A percentile compares a stretch with the other conserved stretches of the same genome.
These are phyloP conservation scores for Fusarium oxysporum DNA, from an alignment of 2,329 filamentous ascomycete species.

Conservation along the genomic window DNA sequence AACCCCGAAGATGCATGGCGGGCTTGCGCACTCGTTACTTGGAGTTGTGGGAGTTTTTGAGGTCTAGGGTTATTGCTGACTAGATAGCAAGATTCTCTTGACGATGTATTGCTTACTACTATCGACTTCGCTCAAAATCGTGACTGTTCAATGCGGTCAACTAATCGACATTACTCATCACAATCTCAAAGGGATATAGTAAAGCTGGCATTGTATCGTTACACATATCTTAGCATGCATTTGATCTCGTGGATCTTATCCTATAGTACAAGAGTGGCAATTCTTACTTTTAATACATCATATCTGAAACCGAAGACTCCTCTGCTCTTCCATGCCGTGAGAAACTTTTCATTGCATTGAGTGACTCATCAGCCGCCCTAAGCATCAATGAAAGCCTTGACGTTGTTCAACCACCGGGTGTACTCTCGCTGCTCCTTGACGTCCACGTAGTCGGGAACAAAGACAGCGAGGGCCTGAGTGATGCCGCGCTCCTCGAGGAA, in stretches of 20 bases:
- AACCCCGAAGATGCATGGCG: slow-evolving; percentile 40
- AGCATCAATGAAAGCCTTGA: slow-evolving; percentile 86
- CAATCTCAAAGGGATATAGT: neutral
- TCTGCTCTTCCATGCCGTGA: slow-evolving; percentile 22
- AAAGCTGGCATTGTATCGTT: slow-evolving; percentile 39
- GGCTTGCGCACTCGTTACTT: slow-evolving; percentile 45
- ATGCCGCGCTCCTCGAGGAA: slow-evolving; percentile 96
- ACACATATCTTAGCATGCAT: slow-evolving; percentile 41
- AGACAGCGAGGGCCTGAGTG: slow-evolving; percentile 85
- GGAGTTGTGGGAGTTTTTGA: slow-evolving; percentile 47
- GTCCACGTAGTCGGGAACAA: slow-evolving; percentile 96
- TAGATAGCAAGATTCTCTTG: slow-evolving; percentile 36
- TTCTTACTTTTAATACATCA: slow-evolving; percentile 39
- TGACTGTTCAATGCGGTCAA: neutral
- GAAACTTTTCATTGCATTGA: slow-evolving; percentile 2
- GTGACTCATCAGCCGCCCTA: slow-evolving; percentile 52
- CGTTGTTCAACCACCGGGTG: slow-evolving; percentile 85
- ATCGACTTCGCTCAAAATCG: neutral
- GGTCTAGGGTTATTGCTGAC: slow-evolving; percentile 31
- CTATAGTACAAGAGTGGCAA: slow-evolving; percentile 48
- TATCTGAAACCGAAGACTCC: slow-evolving; percentile 27
- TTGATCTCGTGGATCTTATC: slow-evolving; percentile 39
- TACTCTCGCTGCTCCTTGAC: slow-evolving; percentile 99
- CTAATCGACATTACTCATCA: neutral
- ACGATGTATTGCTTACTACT: slow-evolving; percentile 30